A percentile compares a stretch with the other conserved stretches of the same genome.
Evolutionary conservation across 768 basidiomycete species (phyloP).

Genomic region (Lenzites betulinus): DNA sequence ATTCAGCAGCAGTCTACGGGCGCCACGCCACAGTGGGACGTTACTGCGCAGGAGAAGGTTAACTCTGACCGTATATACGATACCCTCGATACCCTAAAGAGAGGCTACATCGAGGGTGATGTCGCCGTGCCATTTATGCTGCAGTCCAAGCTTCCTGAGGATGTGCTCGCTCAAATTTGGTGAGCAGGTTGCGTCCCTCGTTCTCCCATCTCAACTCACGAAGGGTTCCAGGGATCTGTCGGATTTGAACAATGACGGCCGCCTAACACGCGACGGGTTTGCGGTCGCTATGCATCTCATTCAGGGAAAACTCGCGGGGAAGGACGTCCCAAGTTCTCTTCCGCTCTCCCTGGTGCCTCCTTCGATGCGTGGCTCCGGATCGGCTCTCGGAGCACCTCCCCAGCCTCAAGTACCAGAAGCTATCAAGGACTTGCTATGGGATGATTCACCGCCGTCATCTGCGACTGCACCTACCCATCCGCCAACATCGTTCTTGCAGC

Average conservation of each 20-base stretch:
- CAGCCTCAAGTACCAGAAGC: constrained; percentile 40
- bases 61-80: constrained; percentile 79
- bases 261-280: constrained; percentile 87
- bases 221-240: constrained; percentile 81
- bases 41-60: constrained; percentile 78
- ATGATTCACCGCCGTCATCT: constrained; percentile 38
- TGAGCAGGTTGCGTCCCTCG: constrained; percentile 40
- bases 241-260: constrained; percentile 86
- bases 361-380: constrained; percentile 57
- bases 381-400: constrained; percentile 40
- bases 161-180: constrained; percentile 90
- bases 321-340: constrained; percentile 69
- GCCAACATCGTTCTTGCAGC: constrained; percentile 32
- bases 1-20: constrained; percentile 23
- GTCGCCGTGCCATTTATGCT: constrained; percentile 96
- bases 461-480: constrained; percentile 45
- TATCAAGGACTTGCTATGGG: constrained; percentile 50
- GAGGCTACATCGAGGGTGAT: constrained; percentile 88
- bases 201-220: background rate
- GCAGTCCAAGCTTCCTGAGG: constrained; percentile 81
- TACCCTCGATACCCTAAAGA: constrained; percentile 70
- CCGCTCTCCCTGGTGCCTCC: constrained; percentile 82
- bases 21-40: constrained; percentile 66
- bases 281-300: constrained; percentile 96
- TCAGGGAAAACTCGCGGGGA: constrained; percentile 78